phyloP scores from a whole-genome alignment of 306 rosid species.

The Hippophae rhamnoides region DNA sequence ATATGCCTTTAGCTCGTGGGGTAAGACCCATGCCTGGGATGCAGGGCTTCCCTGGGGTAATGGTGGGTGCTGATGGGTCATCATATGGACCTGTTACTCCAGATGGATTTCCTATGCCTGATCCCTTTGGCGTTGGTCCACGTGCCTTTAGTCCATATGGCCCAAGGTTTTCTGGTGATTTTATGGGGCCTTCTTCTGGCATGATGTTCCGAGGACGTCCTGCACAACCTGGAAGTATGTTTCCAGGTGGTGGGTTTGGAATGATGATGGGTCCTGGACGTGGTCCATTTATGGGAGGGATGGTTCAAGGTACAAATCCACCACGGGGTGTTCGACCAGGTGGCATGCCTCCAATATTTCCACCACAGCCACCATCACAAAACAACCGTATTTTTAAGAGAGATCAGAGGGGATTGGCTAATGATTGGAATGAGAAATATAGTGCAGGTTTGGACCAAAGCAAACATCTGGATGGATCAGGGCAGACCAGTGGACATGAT shows the following conservation, averaged over 20 bases:
- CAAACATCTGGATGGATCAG: conserved; percentile 57
- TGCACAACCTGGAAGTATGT: conserved; percentile 69
- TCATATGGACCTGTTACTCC: conserved; percentile 81
- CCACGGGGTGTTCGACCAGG: conserved; percentile 66
- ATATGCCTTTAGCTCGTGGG: conserved; percentile 81
- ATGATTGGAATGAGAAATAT: conserved; percentile 62
- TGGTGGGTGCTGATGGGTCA: conserved; percentile 86
- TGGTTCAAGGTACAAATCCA: conserved; percentile 67
- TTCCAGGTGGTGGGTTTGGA: conserved; percentile 83
- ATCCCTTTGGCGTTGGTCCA: conserved; percentile 76
- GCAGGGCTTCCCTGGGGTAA: conserved; percentile 79
- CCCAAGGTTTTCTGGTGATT: conserved; percentile 86
- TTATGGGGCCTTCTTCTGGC: conserved; percentile 64
- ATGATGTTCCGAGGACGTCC: conserved; percentile 97
- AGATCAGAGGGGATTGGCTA: conserved; percentile 54
- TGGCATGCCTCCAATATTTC: conserved; percentile 73
- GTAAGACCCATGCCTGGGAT: conserved; percentile 90
- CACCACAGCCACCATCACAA: conserved; percentile 58
- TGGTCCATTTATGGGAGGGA: conserved; percentile 85
- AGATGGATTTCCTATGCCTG: conserved; percentile 92
- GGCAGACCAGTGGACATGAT: conserved; percentile 58
- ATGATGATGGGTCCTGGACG: conserved; percentile 99
- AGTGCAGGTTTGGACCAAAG: conserved; percentile 55
- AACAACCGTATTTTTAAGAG: conserved; percentile 47
- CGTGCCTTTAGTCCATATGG: conserved; percentile 81